phyloP scores from a whole-genome alignment of 176 grass and related monocot species.

The Rhynchospora breviuscula region DNA sequence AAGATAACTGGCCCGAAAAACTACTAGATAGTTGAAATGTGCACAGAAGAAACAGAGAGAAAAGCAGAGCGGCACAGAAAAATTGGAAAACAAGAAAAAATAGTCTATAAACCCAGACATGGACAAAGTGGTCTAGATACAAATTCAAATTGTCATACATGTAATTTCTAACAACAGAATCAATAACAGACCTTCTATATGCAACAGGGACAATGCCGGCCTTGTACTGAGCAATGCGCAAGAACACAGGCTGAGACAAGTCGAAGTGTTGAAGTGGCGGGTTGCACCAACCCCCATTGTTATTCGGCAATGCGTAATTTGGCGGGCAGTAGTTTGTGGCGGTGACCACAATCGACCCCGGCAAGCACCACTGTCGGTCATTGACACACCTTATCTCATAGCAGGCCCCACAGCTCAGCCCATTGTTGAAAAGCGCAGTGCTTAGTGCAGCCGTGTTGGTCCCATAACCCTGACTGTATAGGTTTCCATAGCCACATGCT shows the following conservation, averaged over 20 bases:
- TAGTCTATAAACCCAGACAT: neutral
- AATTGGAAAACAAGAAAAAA: neutral
- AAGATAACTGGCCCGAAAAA: neutral
- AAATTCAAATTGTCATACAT: neutral
- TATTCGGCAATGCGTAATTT: conserved; percentile 43
- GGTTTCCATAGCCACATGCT: conserved; percentile 88
- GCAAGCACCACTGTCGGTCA: conserved; percentile 29
- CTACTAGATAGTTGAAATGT: neutral
- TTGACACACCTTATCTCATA: conserved; percentile 53
- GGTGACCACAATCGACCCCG: conserved; percentile 42
- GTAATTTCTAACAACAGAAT: neutral
- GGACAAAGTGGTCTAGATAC: neutral
- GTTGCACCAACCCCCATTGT: conserved; percentile 73
- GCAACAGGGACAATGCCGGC: conserved; percentile 58
- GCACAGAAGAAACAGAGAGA: neutral
- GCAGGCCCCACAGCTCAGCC: conserved; percentile 70
- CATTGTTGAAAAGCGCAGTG: conserved; percentile 73
- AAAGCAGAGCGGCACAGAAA: neutral
- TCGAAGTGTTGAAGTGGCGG: conserved; percentile 72
- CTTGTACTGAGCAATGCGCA: conserved; percentile 43
- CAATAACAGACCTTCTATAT: conserved; percentile 39
- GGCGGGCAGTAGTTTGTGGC: conserved; percentile 75
- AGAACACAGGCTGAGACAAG: conserved; percentile 62
- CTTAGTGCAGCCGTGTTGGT: conserved; percentile 90
- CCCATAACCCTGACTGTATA: conserved; percentile 88